Evolutionary conservation across 208 protist genomes (phyloP).

Genomic region (Wallacemonas sp.): DNA sequence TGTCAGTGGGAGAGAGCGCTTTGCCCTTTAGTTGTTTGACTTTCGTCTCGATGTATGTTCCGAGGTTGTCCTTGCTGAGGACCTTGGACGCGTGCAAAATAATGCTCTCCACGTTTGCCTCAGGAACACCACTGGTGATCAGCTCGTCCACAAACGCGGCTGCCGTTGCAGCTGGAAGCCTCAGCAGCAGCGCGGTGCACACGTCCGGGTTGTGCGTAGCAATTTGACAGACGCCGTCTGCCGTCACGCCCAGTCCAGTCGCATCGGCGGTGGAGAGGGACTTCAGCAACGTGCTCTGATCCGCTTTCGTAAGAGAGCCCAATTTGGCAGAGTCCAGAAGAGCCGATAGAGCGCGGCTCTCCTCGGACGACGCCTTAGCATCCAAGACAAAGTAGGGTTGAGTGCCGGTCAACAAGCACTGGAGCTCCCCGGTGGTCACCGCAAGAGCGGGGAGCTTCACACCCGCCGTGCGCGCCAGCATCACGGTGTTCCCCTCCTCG

Average conservation of each 20-base stretch:
- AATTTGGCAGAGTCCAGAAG: slow-evolving; percentile 27
- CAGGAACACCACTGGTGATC: slow-evolving; percentile 34
- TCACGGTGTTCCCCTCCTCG: slow-evolving; percentile 18
- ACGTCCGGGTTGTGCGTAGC: slow-evolving; percentile 57
- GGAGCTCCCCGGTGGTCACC: slow-evolving; percentile 50
- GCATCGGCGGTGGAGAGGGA: slow-evolving; percentile 34
- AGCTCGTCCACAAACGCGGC: slow-evolving; percentile 45
- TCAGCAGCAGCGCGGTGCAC: slow-evolving; percentile 46
- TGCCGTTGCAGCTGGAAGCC: slow-evolving; percentile 23
- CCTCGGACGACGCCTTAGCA: slow-evolving; percentile 26
- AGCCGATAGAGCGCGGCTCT: slow-evolving; percentile 35
- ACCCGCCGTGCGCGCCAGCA: slow-evolving; percentile 27
- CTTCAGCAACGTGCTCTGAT: slow-evolving; percentile 36
- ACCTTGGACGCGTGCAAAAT: slow-evolving; percentile 40
- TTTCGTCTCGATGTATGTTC: slow-evolving; percentile 35
- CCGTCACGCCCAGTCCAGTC: slow-evolving; percentile 36
- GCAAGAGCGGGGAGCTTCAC: slow-evolving; percentile 51
- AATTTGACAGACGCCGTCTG: slow-evolving; percentile 31
- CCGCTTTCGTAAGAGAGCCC: slow-evolving; percentile 30
- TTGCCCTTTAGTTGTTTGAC: slow-evolving; percentile 51
- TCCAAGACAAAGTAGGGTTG: slow-evolving; percentile 52
- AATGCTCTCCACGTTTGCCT: slow-evolving; percentile 48
- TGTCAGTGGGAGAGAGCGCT: slow-evolving; percentile 18
- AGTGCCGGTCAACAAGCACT: slow-evolving; percentile 38
- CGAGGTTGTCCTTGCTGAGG: slow-evolving; percentile 58